phyloP scores from a whole-genome alignment of 768 basidiomycete genomes.

The Suillus decipiens region DNA sequence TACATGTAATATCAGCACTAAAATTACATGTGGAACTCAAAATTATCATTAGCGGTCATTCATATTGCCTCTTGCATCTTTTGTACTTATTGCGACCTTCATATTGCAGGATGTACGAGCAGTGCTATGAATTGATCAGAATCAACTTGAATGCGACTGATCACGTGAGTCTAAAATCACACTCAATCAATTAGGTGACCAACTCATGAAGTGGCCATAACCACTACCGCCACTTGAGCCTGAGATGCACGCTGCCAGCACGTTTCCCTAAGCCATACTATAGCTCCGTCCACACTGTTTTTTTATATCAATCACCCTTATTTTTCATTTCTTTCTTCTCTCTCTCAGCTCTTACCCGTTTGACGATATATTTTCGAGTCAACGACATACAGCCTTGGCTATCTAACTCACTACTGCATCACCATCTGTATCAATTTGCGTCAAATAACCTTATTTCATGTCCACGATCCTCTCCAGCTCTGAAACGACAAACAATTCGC shows the following conservation, averaged over 20 bases:
- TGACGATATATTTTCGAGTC: constrained; percentile 4
- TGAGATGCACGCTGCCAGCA: constrained; percentile 9
- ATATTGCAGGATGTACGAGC: neutral
- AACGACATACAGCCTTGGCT: neutral
- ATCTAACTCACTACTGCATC: neutral
- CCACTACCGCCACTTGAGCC: neutral
- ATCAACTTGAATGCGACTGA: neutral
- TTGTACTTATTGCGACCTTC: neutral
- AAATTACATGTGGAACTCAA: neutral
- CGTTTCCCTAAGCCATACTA: constrained; percentile 4
- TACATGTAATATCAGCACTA: neutral
- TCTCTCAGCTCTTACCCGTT: neutral
- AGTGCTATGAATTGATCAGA: neutral
- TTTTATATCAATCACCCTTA: neutral
- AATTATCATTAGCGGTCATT: neutral
- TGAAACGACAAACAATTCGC: constrained; percentile 36
- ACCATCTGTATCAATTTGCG: constrained; percentile 2
- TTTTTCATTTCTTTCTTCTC: neutral
- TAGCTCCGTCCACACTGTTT: neutral
- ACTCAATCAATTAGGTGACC: neutral
- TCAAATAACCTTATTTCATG: constrained; percentile 14
- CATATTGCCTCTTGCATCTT: neutral
- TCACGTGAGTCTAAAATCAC: neutral
- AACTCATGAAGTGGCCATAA: neutral
- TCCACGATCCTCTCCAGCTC: constrained; percentile 37